Evolutionary conservation across 345 rosid genomes (phyloP).

Genomic region (Acer campestre): DNA sequence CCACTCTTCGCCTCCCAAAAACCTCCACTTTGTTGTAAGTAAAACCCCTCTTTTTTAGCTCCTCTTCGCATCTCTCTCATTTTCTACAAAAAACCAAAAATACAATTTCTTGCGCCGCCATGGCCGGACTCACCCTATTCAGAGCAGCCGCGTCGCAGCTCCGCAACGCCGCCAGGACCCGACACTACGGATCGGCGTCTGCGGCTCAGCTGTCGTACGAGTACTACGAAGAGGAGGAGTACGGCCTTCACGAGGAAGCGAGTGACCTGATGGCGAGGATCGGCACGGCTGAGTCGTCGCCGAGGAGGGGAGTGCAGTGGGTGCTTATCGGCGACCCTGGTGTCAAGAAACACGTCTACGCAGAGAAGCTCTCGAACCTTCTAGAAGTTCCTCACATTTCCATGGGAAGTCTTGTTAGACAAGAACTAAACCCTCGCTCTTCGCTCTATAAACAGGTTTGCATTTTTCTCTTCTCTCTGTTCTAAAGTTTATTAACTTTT

Average conservation of each 20-base stretch:
- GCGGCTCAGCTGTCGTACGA: constrained; percentile 56
- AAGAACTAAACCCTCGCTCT: constrained; percentile 78
- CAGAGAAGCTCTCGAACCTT: constrained; percentile 79
- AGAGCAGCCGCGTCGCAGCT: constrained; percentile 34
- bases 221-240: constrained; percentile 48
- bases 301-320: constrained; percentile 92
- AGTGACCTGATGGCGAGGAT: constrained; percentile 23
- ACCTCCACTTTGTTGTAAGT: constrained; percentile 28
- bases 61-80: not conserved
- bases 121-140: constrained; percentile 62
- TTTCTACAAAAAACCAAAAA: constrained; percentile 21
- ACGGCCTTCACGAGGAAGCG: constrained; percentile 37
- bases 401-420: constrained; percentile 82
- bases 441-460: constrained; percentile 71
- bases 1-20: constrained; percentile 17
- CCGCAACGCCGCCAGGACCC: constrained; percentile 15
- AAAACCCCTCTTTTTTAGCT: constrained; percentile 15
- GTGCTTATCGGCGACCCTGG: constrained; percentile 84
- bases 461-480: too few relatives aligned
- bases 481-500: not conserved
- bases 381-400: constrained; percentile 91
- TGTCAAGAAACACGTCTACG: constrained; percentile 71
- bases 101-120: constrained; percentile 41
- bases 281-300: constrained; percentile 40
- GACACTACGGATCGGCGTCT: constrained; percentile 67